Evolutionary conservation across 345 rosid genomes (phyloP).

Genomic region (Streptanthus diversifolius): DNA sequence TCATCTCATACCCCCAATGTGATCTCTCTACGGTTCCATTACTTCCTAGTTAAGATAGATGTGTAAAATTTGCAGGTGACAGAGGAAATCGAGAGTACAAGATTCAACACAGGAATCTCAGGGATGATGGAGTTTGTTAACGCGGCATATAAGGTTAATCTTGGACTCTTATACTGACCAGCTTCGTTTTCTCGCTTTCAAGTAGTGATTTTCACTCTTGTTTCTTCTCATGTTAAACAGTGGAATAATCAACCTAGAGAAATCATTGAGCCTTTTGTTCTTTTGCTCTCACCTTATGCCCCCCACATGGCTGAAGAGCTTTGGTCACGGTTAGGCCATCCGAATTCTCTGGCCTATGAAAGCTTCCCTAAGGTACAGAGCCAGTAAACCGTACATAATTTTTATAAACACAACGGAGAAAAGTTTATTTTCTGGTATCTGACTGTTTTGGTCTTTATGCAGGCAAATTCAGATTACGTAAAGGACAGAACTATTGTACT

Average conservation of each 20-base stretch:
- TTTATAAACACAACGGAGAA: background rate
- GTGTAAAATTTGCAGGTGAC: slow-evolving; percentile 50
- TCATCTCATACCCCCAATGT: slow-evolving; percentile 12
- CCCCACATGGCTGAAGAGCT: slow-evolving; percentile 98
- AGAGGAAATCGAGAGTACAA: slow-evolving; percentile 82
- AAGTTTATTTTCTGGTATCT: background rate
- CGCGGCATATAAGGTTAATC: slow-evolving; percentile 76
- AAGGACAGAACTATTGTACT: slow-evolving; percentile 60
- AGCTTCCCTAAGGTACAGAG: slow-evolving; percentile 58
- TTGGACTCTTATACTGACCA: background rate
- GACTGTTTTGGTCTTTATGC: slow-evolving; percentile 31
- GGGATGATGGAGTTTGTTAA: slow-evolving; percentile 98
- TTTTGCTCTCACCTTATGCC: slow-evolving; percentile 84
- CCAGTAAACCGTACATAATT: background rate
- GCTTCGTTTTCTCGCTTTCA: background rate
- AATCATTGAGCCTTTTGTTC: slow-evolving; percentile 62
- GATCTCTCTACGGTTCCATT: background rate
- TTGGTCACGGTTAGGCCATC: slow-evolving; percentile 78
- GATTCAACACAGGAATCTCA: slow-evolving; percentile 93
- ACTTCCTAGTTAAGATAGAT: background rate
- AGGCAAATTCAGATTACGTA: slow-evolving; percentile 73
- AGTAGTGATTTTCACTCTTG: background rate
- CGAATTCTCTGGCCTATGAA: slow-evolving; percentile 58
- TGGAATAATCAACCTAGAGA: slow-evolving; percentile 78
- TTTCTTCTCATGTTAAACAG: slow-evolving; percentile 37